These are phyloP conservation scores for Kluyveromyces marxianus DNA, from an alignment of 1,139 yeast species.

Conservation along the genomic window DNA sequence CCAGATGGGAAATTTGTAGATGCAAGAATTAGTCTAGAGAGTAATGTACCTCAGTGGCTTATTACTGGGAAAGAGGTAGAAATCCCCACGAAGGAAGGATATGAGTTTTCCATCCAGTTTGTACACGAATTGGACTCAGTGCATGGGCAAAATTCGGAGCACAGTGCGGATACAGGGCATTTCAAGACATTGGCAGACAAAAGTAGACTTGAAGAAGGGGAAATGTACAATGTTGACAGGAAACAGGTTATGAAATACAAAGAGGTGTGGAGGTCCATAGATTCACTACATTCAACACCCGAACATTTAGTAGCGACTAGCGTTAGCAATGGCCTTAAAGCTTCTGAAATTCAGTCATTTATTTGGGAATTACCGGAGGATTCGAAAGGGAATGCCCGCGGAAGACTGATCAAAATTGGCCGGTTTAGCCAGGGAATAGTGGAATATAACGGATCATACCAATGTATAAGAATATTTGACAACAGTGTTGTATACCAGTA, in stretches of 20 bases:
- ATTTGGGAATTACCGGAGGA: conserved; percentile 28
- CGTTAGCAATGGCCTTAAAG: neutral
- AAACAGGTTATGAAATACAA: conserved; percentile 36
- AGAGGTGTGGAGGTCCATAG: conserved; percentile 48
- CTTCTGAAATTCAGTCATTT: neutral
- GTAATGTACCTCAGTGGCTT: conserved; percentile 8
- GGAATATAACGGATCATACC: conserved; percentile 28
- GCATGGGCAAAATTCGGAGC: conserved; percentile 8
- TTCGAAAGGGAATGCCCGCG: conserved; percentile 23
- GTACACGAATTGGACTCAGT: conserved; percentile 6
- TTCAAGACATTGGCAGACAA: conserved; percentile 35
- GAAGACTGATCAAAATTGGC: conserved; percentile 39
- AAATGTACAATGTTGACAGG: conserved; percentile 38
- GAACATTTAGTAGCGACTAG: conserved; percentile 17
- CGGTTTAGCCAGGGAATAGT: conserved; percentile 43
- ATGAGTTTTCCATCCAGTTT: conserved; percentile 9
- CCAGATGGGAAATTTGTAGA: conserved; percentile 11
- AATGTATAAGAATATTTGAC: conserved; percentile 8
- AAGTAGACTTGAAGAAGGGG: conserved; percentile 41
- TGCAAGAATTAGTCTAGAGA: conserved; percentile 7
- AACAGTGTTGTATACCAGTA: conserved; percentile 5
- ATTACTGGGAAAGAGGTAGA: conserved; percentile 9
- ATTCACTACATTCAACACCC: conserved; percentile 33
- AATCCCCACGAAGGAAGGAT: conserved; percentile 8
- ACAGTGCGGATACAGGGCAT: conserved; percentile 38